phyloP scores from a whole-genome alignment of 192 early-diverging fungal genomes.

The Pilobolus umbonatus region DNA sequence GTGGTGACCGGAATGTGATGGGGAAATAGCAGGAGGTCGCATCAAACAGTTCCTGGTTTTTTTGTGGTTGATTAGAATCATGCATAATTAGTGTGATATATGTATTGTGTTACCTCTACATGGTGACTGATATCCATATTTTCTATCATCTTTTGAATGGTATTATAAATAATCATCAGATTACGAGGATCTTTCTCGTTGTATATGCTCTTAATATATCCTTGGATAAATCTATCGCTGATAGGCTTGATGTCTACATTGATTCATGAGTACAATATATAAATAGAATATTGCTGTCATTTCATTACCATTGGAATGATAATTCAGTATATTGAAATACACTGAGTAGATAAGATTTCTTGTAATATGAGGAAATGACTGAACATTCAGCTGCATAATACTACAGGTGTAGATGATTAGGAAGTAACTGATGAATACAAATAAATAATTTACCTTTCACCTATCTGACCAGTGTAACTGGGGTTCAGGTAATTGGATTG shows the following conservation, averaged over 20 bases:
- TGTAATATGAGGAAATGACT: constrained; percentile 82
- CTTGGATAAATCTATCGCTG: constrained; percentile 68
- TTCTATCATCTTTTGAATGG: constrained; percentile 65
- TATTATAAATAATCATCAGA: constrained; percentile 79
- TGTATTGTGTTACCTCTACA: constrained; percentile 52
- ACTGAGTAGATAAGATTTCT: constrained; percentile 71
- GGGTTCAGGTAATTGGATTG: constrained; percentile 56
- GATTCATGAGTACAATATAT: constrained; percentile 1
- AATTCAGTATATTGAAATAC: constrained; percentile 62
- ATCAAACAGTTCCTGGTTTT: constrained; percentile 80
- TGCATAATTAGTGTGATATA: constrained; percentile 5
- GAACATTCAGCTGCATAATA: constrained; percentile 82
- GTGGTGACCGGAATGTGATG: constrained; percentile 95
- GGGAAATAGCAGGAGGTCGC: constrained; percentile 99
- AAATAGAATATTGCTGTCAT: constrained; percentile 3
- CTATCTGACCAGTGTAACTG: constrained; percentile 34
- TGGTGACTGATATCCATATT: constrained; percentile 73
- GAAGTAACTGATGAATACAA: background rate
- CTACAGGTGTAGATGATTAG: constrained; percentile 50
- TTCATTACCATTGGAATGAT: constrained; percentile 46
- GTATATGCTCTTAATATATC: constrained; percentile 84
- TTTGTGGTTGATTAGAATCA: background rate
- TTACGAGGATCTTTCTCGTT: constrained; percentile 99
- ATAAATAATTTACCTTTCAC: constrained; percentile 1
- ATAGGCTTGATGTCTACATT: constrained; percentile 53